Percentiles rank a stretch among this genome's conserved stretches.
phyloP scores from a whole-genome alignment of 2,329 filamentous ascomycete genomes.

The Pseudogymnoascus sp. region DNA sequence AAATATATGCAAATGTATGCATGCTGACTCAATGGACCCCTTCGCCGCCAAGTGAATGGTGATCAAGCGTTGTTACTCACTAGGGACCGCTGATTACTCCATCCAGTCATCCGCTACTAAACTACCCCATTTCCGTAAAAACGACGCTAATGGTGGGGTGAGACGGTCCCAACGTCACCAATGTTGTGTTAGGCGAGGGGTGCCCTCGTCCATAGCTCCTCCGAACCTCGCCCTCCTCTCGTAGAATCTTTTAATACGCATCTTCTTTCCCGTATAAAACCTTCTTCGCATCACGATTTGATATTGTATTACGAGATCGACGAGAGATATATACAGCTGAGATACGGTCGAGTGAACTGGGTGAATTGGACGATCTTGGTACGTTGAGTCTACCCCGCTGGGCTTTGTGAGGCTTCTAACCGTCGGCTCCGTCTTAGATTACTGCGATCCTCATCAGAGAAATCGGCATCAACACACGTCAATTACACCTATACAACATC shows the following conservation, averaged over 20 bases:
- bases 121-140: slow-evolving; percentile 5
- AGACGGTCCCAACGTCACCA: slow-evolving; percentile 4
- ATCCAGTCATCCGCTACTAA: neutral
- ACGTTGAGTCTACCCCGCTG: neutral
- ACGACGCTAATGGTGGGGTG: slow-evolving; percentile 3
- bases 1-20: neutral
- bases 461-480: neutral
- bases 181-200: neutral
- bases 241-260: neutral
- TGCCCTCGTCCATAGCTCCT: neutral
- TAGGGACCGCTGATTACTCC: neutral
- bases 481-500: neutral
- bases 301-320: neutral
- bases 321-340: neutral
- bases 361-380: neutral
- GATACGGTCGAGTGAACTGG: neutral
- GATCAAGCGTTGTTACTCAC: neutral
- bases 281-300: neutral
- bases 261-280: neutral
- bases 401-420: neutral
- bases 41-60: neutral
- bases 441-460: neutral
- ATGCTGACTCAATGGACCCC: neutral
- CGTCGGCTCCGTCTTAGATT: neutral
- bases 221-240: neutral